A percentile compares a stretch with the other conserved stretches of the same genome.
These are phyloP conservation scores for Ottelia alismoides DNA, from an alignment of 106 monocot genomes.

Conservation along the genomic window DNA sequence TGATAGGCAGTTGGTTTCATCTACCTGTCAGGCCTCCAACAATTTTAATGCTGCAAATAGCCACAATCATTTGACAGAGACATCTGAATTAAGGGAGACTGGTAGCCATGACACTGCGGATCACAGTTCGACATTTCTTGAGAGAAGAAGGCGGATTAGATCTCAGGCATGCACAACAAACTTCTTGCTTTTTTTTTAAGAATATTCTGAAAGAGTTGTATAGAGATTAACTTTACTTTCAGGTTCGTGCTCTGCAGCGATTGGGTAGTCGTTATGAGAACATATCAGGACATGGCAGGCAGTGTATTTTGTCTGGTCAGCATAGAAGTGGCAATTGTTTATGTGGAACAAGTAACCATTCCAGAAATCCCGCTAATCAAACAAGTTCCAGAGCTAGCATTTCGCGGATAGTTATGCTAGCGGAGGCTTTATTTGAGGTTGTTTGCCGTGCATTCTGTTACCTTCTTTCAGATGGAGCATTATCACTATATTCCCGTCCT, in stretches of 20 bases:
- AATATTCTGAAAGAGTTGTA: neutral
- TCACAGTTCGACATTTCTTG: slow-evolving; percentile 62
- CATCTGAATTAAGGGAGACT: slow-evolving; percentile 24
- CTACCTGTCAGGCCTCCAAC: neutral
- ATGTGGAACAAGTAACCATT: slow-evolving; percentile 36
- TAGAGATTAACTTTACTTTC: slow-evolving; percentile 10
- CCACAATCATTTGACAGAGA: slow-evolving; percentile 11
- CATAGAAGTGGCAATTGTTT: slow-evolving; percentile 57
- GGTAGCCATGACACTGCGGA: slow-evolving; percentile 43
- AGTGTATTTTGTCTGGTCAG: slow-evolving; percentile 63
- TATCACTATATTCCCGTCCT: too few relatives aligned
- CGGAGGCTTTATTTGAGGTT: slow-evolving; percentile 97
- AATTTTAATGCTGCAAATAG: slow-evolving; percentile 1
- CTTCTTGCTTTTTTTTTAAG: neutral
- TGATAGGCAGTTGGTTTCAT: too few relatives aligned
- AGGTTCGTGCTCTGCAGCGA: slow-evolving; percentile 89
- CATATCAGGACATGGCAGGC: slow-evolving; percentile 68
- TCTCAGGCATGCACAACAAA: slow-evolving; percentile 57
- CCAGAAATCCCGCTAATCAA: slow-evolving; percentile 38
- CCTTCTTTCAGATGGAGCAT: too few relatives aligned
- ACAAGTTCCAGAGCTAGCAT: slow-evolving; percentile 54
- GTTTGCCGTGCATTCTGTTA: too few relatives aligned
- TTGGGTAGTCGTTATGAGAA: slow-evolving; percentile 80
- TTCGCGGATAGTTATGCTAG: slow-evolving; percentile 93
- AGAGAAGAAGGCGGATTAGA: slow-evolving; percentile 91